A percentile compares a stretch with the other conserved stretches of the same genome.
Conservation (phyloP, 768 basidiomycete species). For the Suillus clintonianus region DNA sequence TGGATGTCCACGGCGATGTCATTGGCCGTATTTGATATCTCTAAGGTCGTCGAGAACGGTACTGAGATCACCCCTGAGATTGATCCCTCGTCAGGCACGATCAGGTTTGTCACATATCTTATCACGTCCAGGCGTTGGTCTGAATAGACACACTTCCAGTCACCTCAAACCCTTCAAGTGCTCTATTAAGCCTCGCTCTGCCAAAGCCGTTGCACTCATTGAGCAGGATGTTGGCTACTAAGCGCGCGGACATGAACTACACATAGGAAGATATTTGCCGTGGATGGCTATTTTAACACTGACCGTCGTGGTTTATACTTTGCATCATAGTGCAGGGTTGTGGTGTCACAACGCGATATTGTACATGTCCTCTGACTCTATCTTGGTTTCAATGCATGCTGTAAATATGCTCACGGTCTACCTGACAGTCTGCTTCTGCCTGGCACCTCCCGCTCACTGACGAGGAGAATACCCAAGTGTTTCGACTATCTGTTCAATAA, state of each 20-base stretch:
- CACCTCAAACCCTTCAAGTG: constrained; percentile 42
- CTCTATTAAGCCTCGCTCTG: constrained; percentile 51
- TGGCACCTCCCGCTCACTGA: too few relatives aligned
- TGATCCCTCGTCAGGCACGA: constrained; percentile 54
- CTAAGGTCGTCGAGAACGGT: constrained; percentile 41
- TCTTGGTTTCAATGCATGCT: too few relatives aligned
- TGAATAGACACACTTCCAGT: not conserved
- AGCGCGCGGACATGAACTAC: not conserved
- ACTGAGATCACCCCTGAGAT: constrained; percentile 47
- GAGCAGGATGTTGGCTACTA: constrained; percentile 35
- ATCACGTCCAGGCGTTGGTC: not conserved
- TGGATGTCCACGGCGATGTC: constrained; percentile 39
- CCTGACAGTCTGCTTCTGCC: too few relatives aligned
- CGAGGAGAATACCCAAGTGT: too few relatives aligned
- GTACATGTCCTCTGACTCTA: too few relatives aligned
- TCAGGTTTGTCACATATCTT: constrained; percentile 41
- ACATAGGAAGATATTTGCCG: not conserved
- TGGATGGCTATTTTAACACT: not conserved
- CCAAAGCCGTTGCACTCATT: constrained; percentile 49
- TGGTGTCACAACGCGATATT: too few relatives aligned
- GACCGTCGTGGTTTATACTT: not conserved
- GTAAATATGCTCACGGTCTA: too few relatives aligned
- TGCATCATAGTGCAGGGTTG: too few relatives aligned
- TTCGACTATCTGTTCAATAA: too few relatives aligned
- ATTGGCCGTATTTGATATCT: constrained; percentile 46